Conservation (phyloP, 148 eudicot species). For the Euryodendron excelsum region DNA sequence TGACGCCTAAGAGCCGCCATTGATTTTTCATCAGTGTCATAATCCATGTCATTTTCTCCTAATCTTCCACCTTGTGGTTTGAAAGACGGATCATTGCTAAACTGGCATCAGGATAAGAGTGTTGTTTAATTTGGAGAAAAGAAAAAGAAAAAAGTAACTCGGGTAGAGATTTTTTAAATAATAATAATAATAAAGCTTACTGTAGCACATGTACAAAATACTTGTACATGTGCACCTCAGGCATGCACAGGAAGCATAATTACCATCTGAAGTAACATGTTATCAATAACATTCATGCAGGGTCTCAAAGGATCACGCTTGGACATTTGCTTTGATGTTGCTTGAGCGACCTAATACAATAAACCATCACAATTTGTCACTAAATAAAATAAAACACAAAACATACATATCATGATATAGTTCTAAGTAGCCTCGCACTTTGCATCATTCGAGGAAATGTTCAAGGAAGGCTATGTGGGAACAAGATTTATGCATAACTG, state of each 20-base stretch:
- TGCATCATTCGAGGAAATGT: background rate
- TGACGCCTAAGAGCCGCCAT: slow-evolving; percentile 91
- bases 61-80: slow-evolving; percentile 95
- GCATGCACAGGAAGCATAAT: slow-evolving; percentile 8
- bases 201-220: background rate
- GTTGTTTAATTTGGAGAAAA: background rate
- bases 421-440: background rate
- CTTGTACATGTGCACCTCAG: background rate
- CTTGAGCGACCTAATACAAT: slow-evolving; percentile 81
- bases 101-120: slow-evolving; percentile 33
- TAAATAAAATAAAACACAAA: background rate
- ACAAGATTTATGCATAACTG: background rate
- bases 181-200: too few relatives aligned
- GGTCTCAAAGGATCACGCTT: slow-evolving; percentile 92
- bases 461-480: background rate
- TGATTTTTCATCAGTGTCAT: slow-evolving; percentile 87
- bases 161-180: too few relatives aligned
- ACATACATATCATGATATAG: background rate
- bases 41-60: slow-evolving; percentile 97
- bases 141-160: too few relatives aligned
- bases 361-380: slow-evolving; percentile 9
- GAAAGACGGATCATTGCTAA: slow-evolving; percentile 80
- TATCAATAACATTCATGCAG: slow-evolving; percentile 82
- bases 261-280: slow-evolving; percentile 86
- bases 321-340: slow-evolving; percentile 95